Base-by-base conservation (phyloP, 352 stramenopile genomes). In the Globisporangium yorkense region DNA sequence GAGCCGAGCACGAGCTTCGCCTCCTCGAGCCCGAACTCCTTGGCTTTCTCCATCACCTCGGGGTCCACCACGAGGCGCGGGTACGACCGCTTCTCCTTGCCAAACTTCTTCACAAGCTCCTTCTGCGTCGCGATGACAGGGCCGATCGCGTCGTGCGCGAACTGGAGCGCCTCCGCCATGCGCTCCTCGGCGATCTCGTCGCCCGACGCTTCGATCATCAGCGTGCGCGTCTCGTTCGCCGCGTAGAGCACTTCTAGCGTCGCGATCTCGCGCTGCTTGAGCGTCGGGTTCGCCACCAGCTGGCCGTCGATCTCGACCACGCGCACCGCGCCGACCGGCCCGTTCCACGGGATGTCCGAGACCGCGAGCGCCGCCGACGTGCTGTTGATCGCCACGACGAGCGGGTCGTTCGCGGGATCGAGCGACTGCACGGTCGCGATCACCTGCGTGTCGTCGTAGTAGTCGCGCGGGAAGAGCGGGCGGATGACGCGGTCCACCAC, bases 401-500 rank as follows among this genome's bases (percentile, higher is more conserved):
- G 77, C 35, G 87, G 79, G 60, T 97, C 89, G 57, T 94, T 92
- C 57, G 85, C 68, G 6, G 79, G 62, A 53, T 96, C 88, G 29
- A 92, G 76, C 41, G 86, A 93, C 61, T 97, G 87, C 56, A 97
- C 87, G 1, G 87, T 97, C 37, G 85, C 82, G 31, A 94, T 79
- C 50, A 99, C 68, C 72, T 99, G 97, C 51, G 96, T 98, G 68
- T 99, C 93, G 50, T 98, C 88, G 50, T 79, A 88, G 77, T 93
- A 99, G 48, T 97, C 96, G 29, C 92, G 78, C 9, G 92, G 87
- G 66, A 99, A 97, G 12, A 98, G 74, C 40, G 96, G 97, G 13
- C 97, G 88, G 48, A 99, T 78, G 6, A 96, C 93, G 58, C 97
- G 85, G 74, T 99, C 97, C 52, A 99, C 96, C 24, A 99, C 79